phyloP scores from a whole-genome alignment of 331 rosid species.

The Saraca asoca region DNA sequence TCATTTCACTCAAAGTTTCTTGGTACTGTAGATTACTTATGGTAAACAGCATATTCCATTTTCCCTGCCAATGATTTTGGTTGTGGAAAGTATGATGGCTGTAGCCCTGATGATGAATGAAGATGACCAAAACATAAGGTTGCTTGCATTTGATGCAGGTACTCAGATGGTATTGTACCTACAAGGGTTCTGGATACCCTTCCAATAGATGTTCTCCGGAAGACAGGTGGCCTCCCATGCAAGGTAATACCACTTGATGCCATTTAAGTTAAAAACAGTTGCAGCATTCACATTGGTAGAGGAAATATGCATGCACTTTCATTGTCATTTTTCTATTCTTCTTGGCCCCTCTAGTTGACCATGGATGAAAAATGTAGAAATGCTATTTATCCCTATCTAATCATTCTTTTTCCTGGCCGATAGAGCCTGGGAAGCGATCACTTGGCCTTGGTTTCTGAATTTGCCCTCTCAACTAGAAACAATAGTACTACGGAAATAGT shows the following conservation, averaged over 20 bases:
- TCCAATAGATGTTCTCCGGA: conserved; percentile 58
- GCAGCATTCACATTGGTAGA: not conserved
- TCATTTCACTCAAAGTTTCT: conserved; percentile 87
- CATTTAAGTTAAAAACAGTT: conserved; percentile 14
- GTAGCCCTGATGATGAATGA: conserved; percentile 9
- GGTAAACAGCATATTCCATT: conserved; percentile 51
- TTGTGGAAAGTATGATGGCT: conserved; percentile 15
- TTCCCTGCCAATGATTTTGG: conserved; percentile 19
- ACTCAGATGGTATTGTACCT: conserved; percentile 67
- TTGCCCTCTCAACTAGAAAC: conserved; percentile 53
- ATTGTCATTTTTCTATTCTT: not conserved
- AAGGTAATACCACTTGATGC: conserved; percentile 49
- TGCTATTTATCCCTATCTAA: conserved; percentile 16
- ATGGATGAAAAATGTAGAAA: not conserved
- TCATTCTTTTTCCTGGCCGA: conserved; percentile 30
- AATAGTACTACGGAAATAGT: conserved; percentile 16
- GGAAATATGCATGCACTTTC: not conserved
- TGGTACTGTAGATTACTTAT: conserved; percentile 90
- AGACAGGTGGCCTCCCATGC: conserved; percentile 83
- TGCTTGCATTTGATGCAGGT: conserved; percentile 50
- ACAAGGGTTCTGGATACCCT: conserved; percentile 75
- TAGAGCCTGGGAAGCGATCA: conserved; percentile 91
- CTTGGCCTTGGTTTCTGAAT: conserved; percentile 77
- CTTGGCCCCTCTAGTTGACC: not conserved
- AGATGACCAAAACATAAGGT: conserved; percentile 18